Evolutionary conservation across 2,329 filamentous ascomycete species (phyloP), one percentile per base, ranked within the genome.

Genomic region (Lojkania enalia): DNA sequence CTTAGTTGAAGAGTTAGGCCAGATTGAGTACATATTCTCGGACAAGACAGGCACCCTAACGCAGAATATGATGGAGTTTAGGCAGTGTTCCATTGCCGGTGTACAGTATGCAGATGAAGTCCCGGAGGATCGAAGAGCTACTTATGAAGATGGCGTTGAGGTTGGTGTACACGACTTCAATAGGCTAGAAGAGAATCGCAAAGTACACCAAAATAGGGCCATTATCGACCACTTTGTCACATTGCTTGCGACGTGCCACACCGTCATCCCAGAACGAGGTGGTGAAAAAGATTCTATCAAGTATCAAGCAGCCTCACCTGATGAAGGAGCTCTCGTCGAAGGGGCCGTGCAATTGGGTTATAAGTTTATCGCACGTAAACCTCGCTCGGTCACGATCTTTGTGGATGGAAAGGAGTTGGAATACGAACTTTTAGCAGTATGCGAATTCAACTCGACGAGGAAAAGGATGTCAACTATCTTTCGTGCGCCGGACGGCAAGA

Each of bases 21-120:
- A 97, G 80, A 95, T 99, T 33, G 94, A 97, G 64, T 99, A 95
- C 63, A 94, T 99, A 53, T 99, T 99, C 69, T 96, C 90, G 0
- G 92, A 97, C 76, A 97, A 97, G 76, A 97, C 92, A 1, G 92
- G 92, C 32, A 97, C 92, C 3, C 76, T 97, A 61, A 97, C 92
- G n/a, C 95, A 91, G 73, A 97, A 97, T 66, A 85, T 90, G 79
- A 97, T 99, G 94, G 92, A 97, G 70, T 99, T 97, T 71, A 90
- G 90, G 66, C 90, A 97, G 70, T 95, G 88, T 62, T 87, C 88
- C 0, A 97, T 99, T 63, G 89, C 84, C 19, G 94, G 94, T 19
- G 85, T 97, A 41, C 92, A 96, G 71, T 99, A 99, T 64, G 87
- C 89, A 11, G 90, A 94, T 42, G 89, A 92, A 32, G 84, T 97